Base-by-base conservation (phyloP, 805 yeast genomes). In the Wickerhamomyces chaumierensis region DNA sequence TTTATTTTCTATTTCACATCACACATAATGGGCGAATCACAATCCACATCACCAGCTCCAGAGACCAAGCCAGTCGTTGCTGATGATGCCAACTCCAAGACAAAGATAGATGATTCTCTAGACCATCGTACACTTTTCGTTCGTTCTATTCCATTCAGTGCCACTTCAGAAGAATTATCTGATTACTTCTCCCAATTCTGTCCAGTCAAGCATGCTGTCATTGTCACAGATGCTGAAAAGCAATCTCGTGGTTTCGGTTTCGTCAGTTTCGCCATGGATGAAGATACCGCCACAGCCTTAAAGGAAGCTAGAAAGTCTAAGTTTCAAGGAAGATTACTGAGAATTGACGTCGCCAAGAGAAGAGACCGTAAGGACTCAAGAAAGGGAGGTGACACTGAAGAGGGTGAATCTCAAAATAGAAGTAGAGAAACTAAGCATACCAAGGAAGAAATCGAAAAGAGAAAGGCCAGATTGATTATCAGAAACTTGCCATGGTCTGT, bases 401-500 rank as follows among this genome's bases (percentile, higher is more conserved):
- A 23, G 28, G 34, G 20, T 20, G 33, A 36, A 37, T 18, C 36
- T 37, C 33, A 43, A 45, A 25, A 62, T 62, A 36, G 68, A 65
- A 17, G 68, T 72, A 18, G 36, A 15, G 36, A 23, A 31, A 31
- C 38, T 33, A 18, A 25, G 35, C 39, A 37, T 19, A 37, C 38
- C 31, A 43, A 45, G 25, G 63, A 63, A 36, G 68, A 65, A 17
- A 68, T 72, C n/a, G 84, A 79, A 48, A 81, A 81, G 54, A 79
- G 95, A 58, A 75, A 81, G 48, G 88, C 97, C 3, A 75, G 95
- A 49, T 65, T 92, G 42, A 87, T 92, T 48, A 69, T 92, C 31
- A 73, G 98, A 55, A 92, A 92, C 57, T 71, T 92, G 59, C 98
- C 98, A 12, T 92, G 98, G 98, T 80, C 95, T 14, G 78, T 92